Evolutionary conservation across 192 early-diverging fungal species (phyloP), one percentile per base, ranked within the genome.

Genomic region (Backusella australiensis): DNA sequence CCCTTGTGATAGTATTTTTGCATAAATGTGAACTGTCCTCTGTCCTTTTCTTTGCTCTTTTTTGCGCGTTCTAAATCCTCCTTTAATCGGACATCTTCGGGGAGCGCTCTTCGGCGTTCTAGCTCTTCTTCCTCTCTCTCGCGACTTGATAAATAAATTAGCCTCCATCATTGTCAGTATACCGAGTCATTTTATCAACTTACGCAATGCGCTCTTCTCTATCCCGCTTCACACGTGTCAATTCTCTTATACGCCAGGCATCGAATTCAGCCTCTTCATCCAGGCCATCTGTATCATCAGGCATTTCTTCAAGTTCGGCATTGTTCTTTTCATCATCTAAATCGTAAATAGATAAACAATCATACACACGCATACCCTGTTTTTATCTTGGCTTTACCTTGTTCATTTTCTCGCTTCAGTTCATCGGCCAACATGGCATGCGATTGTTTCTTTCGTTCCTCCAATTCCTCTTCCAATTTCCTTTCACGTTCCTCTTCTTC

Each of bases 261-360:
- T 91, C 92, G 85, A 91, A 95, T 81, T 99, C 97, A 6, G 91
- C 94, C 26, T 93, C 91, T 69, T 94, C 91, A 77, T 98, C 92
- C 6, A 95, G 34, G 21, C 90, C 94, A 83, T 99, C 97, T 0
- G 94, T 96, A 86, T 99, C 97, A 82, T 97, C 97, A 0, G 96
- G 89, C 32, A 90, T 89, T 15, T 74, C 78, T 83, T 68, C 23
- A 74, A 69, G 69, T 76, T 78, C 70, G n/a, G 77, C 72, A 6
- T 78, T 78, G 23, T 86, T 84, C 17, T 81, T 77, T 15, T 86
- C 90, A 72, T 73, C 73, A 71, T 74, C 81, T 79, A 32, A 63
- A 32, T 32, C 32, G 3, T 32, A 32, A 1, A 3, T 32, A 32
- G 32, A 32, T 32, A 32, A 32, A 32, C 32, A 32, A 32, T 32